These are phyloP conservation scores for Zygnema cylindricum DNA, from an alignment of 139 green algal species.

Conservation along the genomic window DNA sequence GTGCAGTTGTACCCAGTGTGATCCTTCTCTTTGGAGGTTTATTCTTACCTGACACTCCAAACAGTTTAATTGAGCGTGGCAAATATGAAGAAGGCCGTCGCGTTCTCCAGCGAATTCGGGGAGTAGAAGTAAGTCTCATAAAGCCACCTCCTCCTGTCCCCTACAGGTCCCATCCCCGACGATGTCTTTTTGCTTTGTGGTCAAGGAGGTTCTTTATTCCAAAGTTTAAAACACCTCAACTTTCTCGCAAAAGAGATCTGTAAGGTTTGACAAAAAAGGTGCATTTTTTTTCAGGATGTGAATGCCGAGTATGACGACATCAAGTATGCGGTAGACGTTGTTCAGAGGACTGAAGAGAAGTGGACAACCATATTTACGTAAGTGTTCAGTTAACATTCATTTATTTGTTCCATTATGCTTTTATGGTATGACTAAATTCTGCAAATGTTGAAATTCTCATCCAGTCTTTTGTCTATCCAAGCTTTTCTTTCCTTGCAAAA, in stretches of 20 bases:
- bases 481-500: neutral
- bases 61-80: conserved; percentile 77
- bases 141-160: neutral
- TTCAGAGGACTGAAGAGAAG: conserved; percentile 29
- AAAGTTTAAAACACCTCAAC: conserved; percentile 5
- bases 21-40: conserved; percentile 71
- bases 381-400: too few relatives aligned
- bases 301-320: conserved; percentile 68
- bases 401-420: too few relatives aligned
- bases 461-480: too few relatives aligned
- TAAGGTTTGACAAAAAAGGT: too few relatives aligned
- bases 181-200: neutral
- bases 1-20: conserved; percentile 65
- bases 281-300: neutral
- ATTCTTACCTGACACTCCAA: conserved; percentile 79
- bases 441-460: too few relatives aligned
- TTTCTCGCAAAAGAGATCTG: neutral
- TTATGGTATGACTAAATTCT: too few relatives aligned
- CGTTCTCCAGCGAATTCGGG: conserved; percentile 70
- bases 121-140: conserved; percentile 50
- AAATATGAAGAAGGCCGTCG: conserved; percentile 56
- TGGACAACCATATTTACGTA: conserved; percentile 5
- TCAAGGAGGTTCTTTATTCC: neutral
- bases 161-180: conserved; percentile 45
- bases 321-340: conserved; percentile 42